These are phyloP conservation scores for Colletotrichum simmondsii DNA, from an alignment of 2,329 filamentous ascomycete genomes.

Conservation along the genomic window DNA sequence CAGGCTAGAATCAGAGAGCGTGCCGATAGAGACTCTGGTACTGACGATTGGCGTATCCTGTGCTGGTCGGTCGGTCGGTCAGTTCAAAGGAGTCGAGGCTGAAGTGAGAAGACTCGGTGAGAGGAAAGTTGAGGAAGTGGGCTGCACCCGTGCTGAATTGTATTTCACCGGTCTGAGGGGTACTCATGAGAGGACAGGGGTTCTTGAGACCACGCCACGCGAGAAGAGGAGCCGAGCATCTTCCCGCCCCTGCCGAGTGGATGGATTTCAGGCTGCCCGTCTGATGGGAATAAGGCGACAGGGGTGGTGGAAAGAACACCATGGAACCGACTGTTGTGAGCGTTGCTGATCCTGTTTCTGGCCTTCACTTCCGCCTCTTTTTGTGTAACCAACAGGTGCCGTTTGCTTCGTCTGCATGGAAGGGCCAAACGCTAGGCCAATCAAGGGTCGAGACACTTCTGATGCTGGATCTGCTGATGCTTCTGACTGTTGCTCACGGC, in stretches of 20 bases:
- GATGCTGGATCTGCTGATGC: slow-evolving; percentile 13
- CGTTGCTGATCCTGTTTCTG: slow-evolving; percentile 32
- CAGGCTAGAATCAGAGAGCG: slow-evolving; percentile 31
- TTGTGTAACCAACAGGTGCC: slow-evolving; percentile 28
- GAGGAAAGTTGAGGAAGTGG: slow-evolving; percentile 45
- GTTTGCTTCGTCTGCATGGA: slow-evolving; percentile 20
- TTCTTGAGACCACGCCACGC: slow-evolving; percentile 36
- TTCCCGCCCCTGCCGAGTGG: slow-evolving; percentile 35
- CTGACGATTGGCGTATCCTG: slow-evolving; percentile 34
- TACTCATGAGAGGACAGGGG: slow-evolving; percentile 46
- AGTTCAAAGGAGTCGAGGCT: slow-evolving; percentile 43
- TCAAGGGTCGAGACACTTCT: background rate
- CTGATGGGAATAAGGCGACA: slow-evolving; percentile 30
- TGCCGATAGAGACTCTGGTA: slow-evolving; percentile 33
- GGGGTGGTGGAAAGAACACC: slow-evolving; percentile 19
- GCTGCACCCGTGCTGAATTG: slow-evolving; percentile 50
- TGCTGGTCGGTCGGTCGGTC: slow-evolving; percentile 34
- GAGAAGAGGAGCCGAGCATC: slow-evolving; percentile 35
- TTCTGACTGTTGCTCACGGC: background rate
- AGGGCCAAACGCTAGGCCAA: background rate
- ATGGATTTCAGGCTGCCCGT: slow-evolving; percentile 34
- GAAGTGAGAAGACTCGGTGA: slow-evolving; percentile 54
- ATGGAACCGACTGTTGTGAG: slow-evolving; percentile 29
- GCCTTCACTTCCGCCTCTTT: slow-evolving; percentile 1
- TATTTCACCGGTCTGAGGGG: slow-evolving; percentile 55